phyloP scores from a whole-genome alignment of 805 yeast genomes.

The Pichia scutulata region DNA sequence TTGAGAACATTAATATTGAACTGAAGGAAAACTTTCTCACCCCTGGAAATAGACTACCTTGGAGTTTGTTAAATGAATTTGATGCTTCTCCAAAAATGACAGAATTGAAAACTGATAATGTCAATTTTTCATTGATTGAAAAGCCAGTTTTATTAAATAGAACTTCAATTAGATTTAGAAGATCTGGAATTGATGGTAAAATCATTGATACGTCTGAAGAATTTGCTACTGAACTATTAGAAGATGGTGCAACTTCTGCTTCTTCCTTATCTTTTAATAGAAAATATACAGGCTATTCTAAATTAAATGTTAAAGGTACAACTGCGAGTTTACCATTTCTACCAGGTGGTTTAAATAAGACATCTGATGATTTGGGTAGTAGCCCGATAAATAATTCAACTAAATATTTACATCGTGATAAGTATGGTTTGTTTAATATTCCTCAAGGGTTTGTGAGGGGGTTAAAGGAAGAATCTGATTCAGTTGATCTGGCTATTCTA shows the following conservation, averaged over 20 bases:
- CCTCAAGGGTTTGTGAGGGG: conserved; percentile 84
- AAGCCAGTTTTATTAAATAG: conserved; percentile 58
- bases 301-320: conserved; percentile 54
- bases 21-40: conserved; percentile 41
- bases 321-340: conserved; percentile 78
- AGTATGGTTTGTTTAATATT: conserved; percentile 67
- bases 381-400: conserved; percentile 23
- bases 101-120: conserved; percentile 20
- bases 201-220: conserved; percentile 57
- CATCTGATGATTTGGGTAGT: conserved; percentile 21
- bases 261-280: conserved; percentile 71
- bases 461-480: conserved; percentile 26
- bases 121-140: conserved; percentile 37
- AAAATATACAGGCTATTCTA: conserved; percentile 53
- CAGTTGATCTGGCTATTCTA: conserved; percentile 9
- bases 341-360: conserved; percentile 64
- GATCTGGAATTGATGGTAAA: conserved; percentile 69
- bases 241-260: conserved; percentile 28
- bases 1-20: conserved; percentile 10
- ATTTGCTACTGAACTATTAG: conserved; percentile 34
- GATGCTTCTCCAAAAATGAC: conserved; percentile 43
- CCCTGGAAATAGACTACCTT: conserved; percentile 56
- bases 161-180: conserved; percentile 56
- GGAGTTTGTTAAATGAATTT: conserved; percentile 64
- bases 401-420: conserved; percentile 52